phyloP scores from a whole-genome alignment of 2,329 filamentous ascomycete species.

The Fusarium praegraminearum region DNA sequence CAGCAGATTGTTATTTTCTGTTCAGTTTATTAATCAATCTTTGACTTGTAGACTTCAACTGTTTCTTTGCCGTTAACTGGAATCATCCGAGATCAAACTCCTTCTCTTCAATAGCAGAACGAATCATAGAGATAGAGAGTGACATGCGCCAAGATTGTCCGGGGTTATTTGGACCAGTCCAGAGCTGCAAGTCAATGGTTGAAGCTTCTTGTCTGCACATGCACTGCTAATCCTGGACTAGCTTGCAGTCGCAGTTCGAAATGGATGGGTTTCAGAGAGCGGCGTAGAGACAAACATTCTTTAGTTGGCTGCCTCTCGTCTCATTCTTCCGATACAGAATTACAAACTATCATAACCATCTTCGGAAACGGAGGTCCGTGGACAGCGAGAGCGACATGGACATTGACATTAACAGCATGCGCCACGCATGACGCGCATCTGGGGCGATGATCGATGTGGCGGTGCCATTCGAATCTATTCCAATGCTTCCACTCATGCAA shows the following conservation, averaged over 20 bases:
- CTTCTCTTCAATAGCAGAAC: neutral
- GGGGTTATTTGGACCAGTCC: neutral
- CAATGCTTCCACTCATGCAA: neutral
- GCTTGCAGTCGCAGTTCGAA: neutral
- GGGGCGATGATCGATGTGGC: slow-evolving; percentile 18
- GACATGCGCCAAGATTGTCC: slow-evolving; percentile 25
- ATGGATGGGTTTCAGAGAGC: neutral
- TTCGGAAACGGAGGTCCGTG: neutral
- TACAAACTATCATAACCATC: neutral
- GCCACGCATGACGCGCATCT: slow-evolving; percentile 35
- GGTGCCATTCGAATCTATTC: slow-evolving; percentile 4
- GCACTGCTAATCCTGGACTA: slow-evolving; percentile 11
- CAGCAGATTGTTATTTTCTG: neutral
- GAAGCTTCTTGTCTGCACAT: slow-evolving; percentile 13
- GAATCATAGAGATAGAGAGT: neutral
- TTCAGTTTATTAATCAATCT: neutral
- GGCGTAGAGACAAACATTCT: neutral
- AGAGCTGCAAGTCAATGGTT: slow-evolving; percentile 13
- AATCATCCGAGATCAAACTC: neutral
- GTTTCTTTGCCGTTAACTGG: neutral
- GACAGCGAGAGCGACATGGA: neutral
- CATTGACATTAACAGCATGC: neutral
- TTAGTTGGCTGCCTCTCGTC: slow-evolving; percentile 23
- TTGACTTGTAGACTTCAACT: neutral
- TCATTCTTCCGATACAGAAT: neutral